These are phyloP conservation scores for Pseudonitzschia delicatissima DNA, from an alignment of 108 stramenopile genomes.

Conservation along the genomic window DNA sequence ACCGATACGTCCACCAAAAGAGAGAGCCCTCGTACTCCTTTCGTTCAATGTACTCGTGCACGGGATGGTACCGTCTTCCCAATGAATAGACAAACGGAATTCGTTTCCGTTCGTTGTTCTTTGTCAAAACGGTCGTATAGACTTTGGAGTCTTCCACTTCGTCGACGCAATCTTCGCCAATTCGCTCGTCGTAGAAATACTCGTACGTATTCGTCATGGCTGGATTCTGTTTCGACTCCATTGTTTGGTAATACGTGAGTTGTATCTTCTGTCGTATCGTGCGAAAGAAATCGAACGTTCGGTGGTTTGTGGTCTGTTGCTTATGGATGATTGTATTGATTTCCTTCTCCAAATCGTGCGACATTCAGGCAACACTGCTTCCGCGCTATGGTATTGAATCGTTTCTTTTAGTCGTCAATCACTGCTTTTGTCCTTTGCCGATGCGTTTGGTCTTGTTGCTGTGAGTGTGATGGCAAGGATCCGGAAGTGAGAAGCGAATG, in stretches of 20 bases:
- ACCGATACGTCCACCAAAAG: conserved; percentile 80
- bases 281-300: no score
- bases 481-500: no score
- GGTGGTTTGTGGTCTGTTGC: no score
- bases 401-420: no score
- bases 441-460: no score
- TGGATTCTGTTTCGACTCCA: background rate
- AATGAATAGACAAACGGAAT: conserved; percentile 38
- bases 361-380: no score
- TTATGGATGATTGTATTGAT: no score
- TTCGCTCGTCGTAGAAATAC: conserved; percentile 30
- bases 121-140: conserved; percentile 15
- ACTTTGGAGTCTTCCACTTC: background rate
- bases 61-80: conserved; percentile 47
- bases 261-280: no score
- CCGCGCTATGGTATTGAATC: no score
- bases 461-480: no score
- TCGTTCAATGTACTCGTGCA: conserved; percentile 31
- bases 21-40: conserved; percentile 47
- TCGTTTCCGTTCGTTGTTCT: conserved; percentile 13
- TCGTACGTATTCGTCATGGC: conserved; percentile 14
- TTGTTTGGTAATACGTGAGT: background rate
- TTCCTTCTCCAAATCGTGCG: no score
- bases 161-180: conserved; percentile 22
- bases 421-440: no score